Evolutionary conservation across 331 rosid genomes (phyloP).

Genomic region (Quercus lobata): DNA sequence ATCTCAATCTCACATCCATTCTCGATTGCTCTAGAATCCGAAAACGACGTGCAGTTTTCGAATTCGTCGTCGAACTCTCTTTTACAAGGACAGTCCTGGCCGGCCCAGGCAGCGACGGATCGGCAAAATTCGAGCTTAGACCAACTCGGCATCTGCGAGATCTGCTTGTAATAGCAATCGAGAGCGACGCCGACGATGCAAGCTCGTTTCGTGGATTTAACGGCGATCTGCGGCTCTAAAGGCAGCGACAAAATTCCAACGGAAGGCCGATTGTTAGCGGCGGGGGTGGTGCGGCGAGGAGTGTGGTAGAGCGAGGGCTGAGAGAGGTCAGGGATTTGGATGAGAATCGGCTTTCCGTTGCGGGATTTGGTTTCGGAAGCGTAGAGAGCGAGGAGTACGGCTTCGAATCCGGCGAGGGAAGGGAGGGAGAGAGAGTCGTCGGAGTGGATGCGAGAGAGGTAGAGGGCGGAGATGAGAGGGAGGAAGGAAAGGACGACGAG

Average conservation of each 20-base stretch:
- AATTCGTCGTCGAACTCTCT: slow-evolving; percentile 36
- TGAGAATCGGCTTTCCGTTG: slow-evolving; percentile 70
- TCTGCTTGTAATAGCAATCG: slow-evolving; percentile 78
- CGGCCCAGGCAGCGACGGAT: slow-evolving; percentile 79
- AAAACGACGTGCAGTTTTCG: slow-evolving; percentile 26
- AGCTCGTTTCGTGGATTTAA: slow-evolving; percentile 87
- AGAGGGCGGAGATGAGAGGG: slow-evolving; percentile 75
- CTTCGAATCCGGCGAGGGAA: slow-evolving; percentile 88
- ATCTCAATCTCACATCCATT: slow-evolving; percentile 32
- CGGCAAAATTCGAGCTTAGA: slow-evolving; percentile 77
- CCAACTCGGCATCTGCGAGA: slow-evolving; percentile 96
- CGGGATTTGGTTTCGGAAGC: slow-evolving; percentile 78
- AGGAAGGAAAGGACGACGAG: slow-evolving; percentile 81
- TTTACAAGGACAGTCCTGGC: slow-evolving; percentile 69
- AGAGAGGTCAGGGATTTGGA: slow-evolving; percentile 76
- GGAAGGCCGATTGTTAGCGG: slow-evolving; percentile 23
- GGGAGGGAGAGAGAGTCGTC: slow-evolving; percentile 48
- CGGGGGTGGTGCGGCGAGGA: slow-evolving; percentile 37
- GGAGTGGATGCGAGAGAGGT: slow-evolving; percentile 74
- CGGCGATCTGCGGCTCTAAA: slow-evolving; percentile 71
- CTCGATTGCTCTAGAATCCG: slow-evolving; percentile 24
- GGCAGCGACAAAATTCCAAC: slow-evolving; percentile 69
- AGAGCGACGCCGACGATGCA: slow-evolving; percentile 75
- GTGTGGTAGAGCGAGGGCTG: slow-evolving; percentile 82
- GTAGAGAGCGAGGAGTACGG: slow-evolving; percentile 82